phyloP scores from a whole-genome alignment of 108 stramenopile genomes.

The Skeletonema grethae region DNA sequence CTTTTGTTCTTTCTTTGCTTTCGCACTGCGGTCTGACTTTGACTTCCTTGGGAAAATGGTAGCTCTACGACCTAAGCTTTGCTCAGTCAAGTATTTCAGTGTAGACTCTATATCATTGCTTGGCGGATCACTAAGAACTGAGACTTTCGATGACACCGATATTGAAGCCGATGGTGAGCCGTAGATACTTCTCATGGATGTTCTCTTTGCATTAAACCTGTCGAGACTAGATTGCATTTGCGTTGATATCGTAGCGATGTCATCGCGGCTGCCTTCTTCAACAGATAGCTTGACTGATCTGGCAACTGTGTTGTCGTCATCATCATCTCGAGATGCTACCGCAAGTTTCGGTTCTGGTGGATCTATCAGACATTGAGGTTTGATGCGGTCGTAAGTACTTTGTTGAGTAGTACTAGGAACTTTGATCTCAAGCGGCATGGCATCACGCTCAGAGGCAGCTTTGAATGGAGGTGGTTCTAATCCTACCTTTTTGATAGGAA shows the following conservation, averaged over 20 bases:
- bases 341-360: not conserved
- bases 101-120: constrained; percentile 5
- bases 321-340: not conserved
- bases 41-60: not conserved
- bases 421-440: not conserved
- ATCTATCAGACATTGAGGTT: not conserved
- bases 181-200: constrained; percentile 1
- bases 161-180: not conserved
- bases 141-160: not conserved
- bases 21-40: not conserved
- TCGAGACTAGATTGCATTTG: constrained; percentile 9
- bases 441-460: too few species aligned
- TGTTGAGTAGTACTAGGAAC: not conserved
- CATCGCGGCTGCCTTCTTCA: not conserved
- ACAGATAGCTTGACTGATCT: not conserved
- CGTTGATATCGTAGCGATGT: not conserved
- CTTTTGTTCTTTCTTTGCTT: not conserved
- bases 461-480: too few species aligned
- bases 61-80: constrained; percentile 11
- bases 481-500: too few species aligned
- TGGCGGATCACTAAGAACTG: not conserved
- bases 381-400: not conserved
- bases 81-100: constrained; percentile 9
- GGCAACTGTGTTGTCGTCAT: not conserved
- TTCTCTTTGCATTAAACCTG: constrained; percentile 17